phyloP scores from a whole-genome alignment of 164 flowering plant genomes.

The Vitis rupestris region DNA sequence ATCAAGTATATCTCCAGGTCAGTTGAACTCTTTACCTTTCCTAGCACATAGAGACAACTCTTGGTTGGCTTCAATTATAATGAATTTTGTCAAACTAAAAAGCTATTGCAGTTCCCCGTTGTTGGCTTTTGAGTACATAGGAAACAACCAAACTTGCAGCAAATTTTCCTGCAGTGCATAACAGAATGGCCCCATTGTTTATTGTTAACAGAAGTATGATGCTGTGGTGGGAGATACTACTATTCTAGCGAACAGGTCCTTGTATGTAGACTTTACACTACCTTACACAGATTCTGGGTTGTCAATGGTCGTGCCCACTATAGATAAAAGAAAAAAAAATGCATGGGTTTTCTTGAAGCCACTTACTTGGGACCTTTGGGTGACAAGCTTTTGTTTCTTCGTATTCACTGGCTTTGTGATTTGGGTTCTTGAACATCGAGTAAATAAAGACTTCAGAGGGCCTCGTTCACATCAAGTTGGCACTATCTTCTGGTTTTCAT shows the following conservation, averaged over 20 bases:
- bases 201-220: slow-evolving; percentile 16
- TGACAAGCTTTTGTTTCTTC: slow-evolving; percentile 2
- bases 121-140: too few relatives aligned
- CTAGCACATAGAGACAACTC: too few relatives aligned
- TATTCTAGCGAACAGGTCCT: slow-evolving; percentile 21
- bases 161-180: not conserved
- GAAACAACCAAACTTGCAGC: too few relatives aligned
- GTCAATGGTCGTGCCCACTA: slow-evolving; percentile 14
- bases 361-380: slow-evolving; percentile 23
- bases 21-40: too few relatives aligned
- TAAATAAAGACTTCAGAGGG: slow-evolving; percentile 19
- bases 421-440: slow-evolving; percentile 31
- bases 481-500: slow-evolving; percentile 23
- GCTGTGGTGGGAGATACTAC: slow-evolving; percentile 30
- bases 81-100: too few relatives aligned
- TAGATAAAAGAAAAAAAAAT: not conserved
- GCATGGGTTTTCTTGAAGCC: slow-evolving; percentile 32
- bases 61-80: too few relatives aligned
- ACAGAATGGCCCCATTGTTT: too few relatives aligned
- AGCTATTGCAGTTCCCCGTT: too few relatives aligned
- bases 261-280: slow-evolving; percentile 25
- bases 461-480: slow-evolving; percentile 17
- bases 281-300: slow-evolving; percentile 30
- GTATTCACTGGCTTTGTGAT: slow-evolving; percentile 16
- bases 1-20: slow-evolving; percentile 5